Percentiles rank a stretch among this genome's conserved stretches.
These are phyloP conservation scores for Fonsecaea nubica DNA, from an alignment of 2,329 filamentous ascomycete genomes.

Conservation along the genomic window DNA sequence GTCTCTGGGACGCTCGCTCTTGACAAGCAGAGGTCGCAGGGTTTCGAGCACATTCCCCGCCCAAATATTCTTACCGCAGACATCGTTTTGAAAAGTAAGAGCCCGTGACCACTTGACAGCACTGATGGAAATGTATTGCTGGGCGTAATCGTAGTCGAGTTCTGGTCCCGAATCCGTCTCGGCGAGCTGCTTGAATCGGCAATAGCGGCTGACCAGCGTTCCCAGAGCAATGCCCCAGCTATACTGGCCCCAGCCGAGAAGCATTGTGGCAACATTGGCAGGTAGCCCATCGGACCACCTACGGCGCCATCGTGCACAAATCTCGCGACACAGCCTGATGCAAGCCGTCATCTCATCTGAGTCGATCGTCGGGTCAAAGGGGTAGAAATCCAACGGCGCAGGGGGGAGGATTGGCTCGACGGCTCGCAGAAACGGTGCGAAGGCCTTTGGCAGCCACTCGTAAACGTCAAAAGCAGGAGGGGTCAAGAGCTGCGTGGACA, in stretches of 20 bases:
- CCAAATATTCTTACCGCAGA: slow-evolving; percentile 6
- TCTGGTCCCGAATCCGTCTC: background rate
- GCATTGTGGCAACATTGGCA: background rate
- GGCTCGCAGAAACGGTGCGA: background rate
- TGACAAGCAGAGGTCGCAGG: background rate
- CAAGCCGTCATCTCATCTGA: slow-evolving; percentile 3
- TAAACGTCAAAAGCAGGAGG: background rate
- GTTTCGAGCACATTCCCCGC: slow-evolving; percentile 1
- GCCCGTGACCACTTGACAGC: background rate
- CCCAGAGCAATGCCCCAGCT: slow-evolving; percentile 2
- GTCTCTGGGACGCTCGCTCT: slow-evolving; percentile 1
- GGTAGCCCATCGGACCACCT: background rate
- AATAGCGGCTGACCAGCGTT: background rate
- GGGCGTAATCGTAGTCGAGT: background rate
- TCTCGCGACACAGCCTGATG: background rate
- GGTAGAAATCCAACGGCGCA: slow-evolving; percentile 6
- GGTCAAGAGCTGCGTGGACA: background rate
- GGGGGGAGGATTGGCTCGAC: background rate
- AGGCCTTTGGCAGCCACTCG: background rate
- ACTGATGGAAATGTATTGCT: slow-evolving; percentile 2
- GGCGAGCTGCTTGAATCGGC: background rate
- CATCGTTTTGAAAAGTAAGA: slow-evolving; percentile 2
- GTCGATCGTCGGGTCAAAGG: background rate
- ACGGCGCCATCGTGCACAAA: background rate
- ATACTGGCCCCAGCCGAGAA: slow-evolving; percentile 1